phyloP scores from a whole-genome alignment of 306 rosid genomes.

The Myrica gale region DNA sequence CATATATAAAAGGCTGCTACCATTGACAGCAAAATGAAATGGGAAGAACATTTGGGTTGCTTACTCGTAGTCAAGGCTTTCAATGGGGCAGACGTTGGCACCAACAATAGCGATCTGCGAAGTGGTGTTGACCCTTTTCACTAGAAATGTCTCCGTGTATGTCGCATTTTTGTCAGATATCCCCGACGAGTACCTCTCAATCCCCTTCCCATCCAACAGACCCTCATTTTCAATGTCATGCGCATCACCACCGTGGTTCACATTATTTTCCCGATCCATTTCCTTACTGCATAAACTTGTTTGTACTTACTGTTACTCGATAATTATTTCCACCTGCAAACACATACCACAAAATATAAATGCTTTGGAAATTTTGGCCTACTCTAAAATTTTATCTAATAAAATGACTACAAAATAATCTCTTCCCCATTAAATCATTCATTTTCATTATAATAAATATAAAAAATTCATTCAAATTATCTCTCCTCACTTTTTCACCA shows the following conservation, averaged over 20 bases:
- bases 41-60: conserved; percentile 7
- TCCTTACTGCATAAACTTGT: conserved; percentile 6
- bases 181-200: conserved; percentile 35
- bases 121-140: conserved; percentile 62
- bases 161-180: conserved; percentile 35
- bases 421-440: too few relatives aligned
- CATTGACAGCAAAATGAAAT: background rate
- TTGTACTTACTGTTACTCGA: conserved; percentile 1
- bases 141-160: conserved; percentile 42
- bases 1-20: too few relatives aligned
- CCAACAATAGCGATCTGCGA: conserved; percentile 94
- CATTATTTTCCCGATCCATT: conserved; percentile 33
- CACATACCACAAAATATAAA: conserved; percentile 1
- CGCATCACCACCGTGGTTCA: conserved; percentile 19
- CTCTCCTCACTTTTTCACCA: too few relatives aligned
- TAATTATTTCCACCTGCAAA: background rate
- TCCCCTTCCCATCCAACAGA: conserved; percentile 34
- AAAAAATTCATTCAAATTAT: too few relatives aligned
- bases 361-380: background rate
- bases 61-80: conserved; percentile 94
- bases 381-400: too few relatives aligned
- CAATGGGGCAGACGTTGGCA: conserved; percentile 75
- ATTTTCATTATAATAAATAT: too few relatives aligned
- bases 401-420: too few relatives aligned
- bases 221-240: conserved; percentile 49